Evolutionary conservation across 1,139 yeast species (phyloP).

Genomic region (Yamadazyma diddensiae): DNA sequence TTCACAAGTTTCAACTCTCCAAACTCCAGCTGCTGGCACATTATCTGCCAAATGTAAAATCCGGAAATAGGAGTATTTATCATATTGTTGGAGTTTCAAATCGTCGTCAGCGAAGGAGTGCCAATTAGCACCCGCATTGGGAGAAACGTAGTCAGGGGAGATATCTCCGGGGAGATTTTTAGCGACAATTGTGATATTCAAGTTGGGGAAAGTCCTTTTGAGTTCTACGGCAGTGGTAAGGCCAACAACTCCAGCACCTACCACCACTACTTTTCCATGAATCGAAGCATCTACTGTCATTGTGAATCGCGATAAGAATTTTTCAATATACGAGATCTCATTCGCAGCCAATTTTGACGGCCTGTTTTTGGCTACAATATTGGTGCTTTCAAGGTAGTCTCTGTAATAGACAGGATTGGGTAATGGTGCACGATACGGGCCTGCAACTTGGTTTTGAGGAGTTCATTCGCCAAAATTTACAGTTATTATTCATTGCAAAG

Average conservation of each 20-base stretch:
- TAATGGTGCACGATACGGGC: too few species aligned
- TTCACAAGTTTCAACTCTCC: constrained; percentile 26
- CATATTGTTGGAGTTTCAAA: constrained; percentile 35
- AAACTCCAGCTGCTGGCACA: constrained; percentile 48
- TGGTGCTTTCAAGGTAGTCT: too few species aligned
- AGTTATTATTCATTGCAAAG: too few species aligned
- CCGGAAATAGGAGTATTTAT: constrained; percentile 37
- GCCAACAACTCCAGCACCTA: constrained; percentile 45
- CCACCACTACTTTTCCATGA: constrained; percentile 25
- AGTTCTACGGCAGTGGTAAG: constrained; percentile 37
- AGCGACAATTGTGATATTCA: constrained; percentile 29
- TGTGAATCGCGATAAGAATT: too few species aligned
- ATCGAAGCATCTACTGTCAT: too few species aligned
- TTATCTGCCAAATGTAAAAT: constrained; percentile 36
- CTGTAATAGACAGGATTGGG: too few species aligned
- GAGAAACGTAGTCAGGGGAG: constrained; percentile 35
- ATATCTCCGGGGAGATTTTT: constrained; percentile 40
- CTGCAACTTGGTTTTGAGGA: too few species aligned
- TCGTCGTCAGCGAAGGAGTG: constrained; percentile 38
- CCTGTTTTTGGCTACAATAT: too few species aligned
- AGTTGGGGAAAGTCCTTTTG: constrained; percentile 18
- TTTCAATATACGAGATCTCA: too few species aligned
- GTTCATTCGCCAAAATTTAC: too few species aligned
- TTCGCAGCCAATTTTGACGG: too few species aligned
- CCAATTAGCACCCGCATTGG: constrained; percentile 49